Base-by-base conservation (phyloP, 441 rosid genomes). In the Raphanus hybrid region DNA sequence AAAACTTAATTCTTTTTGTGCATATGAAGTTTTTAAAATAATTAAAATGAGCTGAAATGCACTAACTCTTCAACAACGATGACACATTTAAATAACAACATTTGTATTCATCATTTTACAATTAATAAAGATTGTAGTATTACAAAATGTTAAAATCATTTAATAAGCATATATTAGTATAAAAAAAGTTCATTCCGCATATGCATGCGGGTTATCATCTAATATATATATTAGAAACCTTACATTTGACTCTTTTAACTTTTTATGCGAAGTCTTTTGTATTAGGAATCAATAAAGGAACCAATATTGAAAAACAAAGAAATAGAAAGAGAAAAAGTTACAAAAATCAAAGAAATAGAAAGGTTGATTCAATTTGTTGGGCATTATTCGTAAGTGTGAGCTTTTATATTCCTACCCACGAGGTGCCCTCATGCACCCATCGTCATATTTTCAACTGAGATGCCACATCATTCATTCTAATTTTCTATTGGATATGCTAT, bases 321-420 rank as follows among this genome's bases (percentile, higher is more conserved):
- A 6, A 11, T 9, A 29, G 34, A 29, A 29, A 29, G 4, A 5
- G 32, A 69, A 69, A 69, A 55, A 12, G 4, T 6, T 29, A 29
- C 6, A 29, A 29, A 29, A 29, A 29, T 29, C 34, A 5, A 29
- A 29, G 34, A 29, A 29, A 4, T 29, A 3, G 34, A 29, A 70
- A 57, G 74, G 64, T 7, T 54, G 74, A 70, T 37, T 18, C 64
- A 35, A 57, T 57, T 58, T 70, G 54, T 63, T 70, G 64, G 73
- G 50, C 64, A 55, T 12, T 32, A 69, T 69, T 62, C 72, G 52
- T 50, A 67, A 52, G 72, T 68, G 50, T 54, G 32, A 54, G 50
- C 18, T 16, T 54, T 69, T 57, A 45, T 20, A 70, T 70, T 18
- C 54, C 1, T 2, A 20, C 74, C 65, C 74, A 70, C 65, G 74